Evolutionary conservation across 495 filamentous ascomycete species (phyloP), one percentile per base, ranked within the genome.

Genomic region (Tuber magnatum): DNA sequence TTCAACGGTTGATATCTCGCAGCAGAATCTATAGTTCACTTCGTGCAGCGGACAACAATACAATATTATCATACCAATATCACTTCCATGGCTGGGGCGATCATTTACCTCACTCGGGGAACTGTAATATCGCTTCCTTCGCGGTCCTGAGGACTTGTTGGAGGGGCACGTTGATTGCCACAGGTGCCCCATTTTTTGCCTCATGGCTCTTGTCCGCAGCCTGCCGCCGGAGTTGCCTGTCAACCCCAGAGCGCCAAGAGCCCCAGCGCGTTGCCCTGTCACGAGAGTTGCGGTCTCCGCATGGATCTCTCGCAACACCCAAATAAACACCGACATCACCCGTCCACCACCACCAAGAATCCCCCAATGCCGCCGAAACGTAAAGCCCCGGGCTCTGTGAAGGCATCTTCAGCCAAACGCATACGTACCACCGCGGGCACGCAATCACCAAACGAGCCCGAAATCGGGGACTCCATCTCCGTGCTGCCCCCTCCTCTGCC

Each of bases 281-380:
- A 3, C 56, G 28, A 7, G 14, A 65, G 56, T 28, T 35, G 16
- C 28, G 7, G 6, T 28, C 56, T 20, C 56, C 56, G 16, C 5
- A 16, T 51, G 46, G 22, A 32, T 65, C 28, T 28, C 28, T 65
- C 56, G 10, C 56, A 35, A 65, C 56, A 65, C 16, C 14, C 4
- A 65, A 65, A 65, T 65, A 65, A 65, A 65, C 56, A 65, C 56
- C 14, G 6, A 2, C 56, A 35, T 12, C 28, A 20, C 32, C 4
- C 56, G 32, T 65, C 73, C 40, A 24, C 38, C 18, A 68, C 69
- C 35, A n/a, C 46, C 24, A 38, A 35, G 24, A 38, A 48, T 43
- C 12, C 35, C n/a, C 22, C 72, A 69, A 80, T 80, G 78, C 78
- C 78, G 1, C 73, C 77, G 3, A 80, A 80, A 71, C 78, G 78